Evolutionary conservation across 2,329 filamentous ascomycete genomes (phyloP), one percentile per base, ranked within the genome.

Genomic region (Arthrobotrys sinensis): DNA sequence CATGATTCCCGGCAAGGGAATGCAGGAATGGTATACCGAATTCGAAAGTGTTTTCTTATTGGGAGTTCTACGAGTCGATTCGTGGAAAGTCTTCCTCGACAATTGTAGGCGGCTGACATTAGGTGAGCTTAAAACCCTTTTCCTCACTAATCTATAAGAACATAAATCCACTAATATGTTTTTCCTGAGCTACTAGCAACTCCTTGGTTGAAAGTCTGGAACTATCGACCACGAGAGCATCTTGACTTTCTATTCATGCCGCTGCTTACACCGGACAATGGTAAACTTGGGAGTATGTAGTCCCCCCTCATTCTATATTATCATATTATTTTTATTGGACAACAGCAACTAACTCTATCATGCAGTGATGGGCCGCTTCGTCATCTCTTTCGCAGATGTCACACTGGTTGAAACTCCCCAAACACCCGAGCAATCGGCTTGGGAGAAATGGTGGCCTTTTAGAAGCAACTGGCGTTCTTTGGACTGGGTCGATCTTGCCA

Each of bases 191-290:
- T 11, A 46, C 16, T 40, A 71, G 75, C 60, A 36, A 68, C 67
- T 3, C 75, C 75, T n/a, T 78, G 75, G 75, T 36, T 78, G 3
- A 78, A 72, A 38, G 62, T 78, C 50, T 78, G 75, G 75, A 72
- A 68, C 53, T 78, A 68, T 48, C 67, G 75, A 4, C 67, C 73
- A 16, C 64, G 75, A 21, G 75, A 78, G 19, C 75, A 78, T 24
- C 38, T 78, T 14, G 75, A 78, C 16, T 78, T 78, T 32, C 48
- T 78, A 14, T 78, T 78, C 19, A 72, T 72, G 75, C 75, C 75
- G 10, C 53, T 78, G 2, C 36, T 55, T 16, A 72, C 75, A 50
- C 75, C 75, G 7, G 34, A 38, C 1, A 24, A 55, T 0, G 75
- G 67, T 2, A 72, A 64, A 24, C 52, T 38, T 32, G 75, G 75